phyloP scores from a whole-genome alignment of 495 filamentous ascomycete genomes.

The Aspergillus campestris region DNA sequence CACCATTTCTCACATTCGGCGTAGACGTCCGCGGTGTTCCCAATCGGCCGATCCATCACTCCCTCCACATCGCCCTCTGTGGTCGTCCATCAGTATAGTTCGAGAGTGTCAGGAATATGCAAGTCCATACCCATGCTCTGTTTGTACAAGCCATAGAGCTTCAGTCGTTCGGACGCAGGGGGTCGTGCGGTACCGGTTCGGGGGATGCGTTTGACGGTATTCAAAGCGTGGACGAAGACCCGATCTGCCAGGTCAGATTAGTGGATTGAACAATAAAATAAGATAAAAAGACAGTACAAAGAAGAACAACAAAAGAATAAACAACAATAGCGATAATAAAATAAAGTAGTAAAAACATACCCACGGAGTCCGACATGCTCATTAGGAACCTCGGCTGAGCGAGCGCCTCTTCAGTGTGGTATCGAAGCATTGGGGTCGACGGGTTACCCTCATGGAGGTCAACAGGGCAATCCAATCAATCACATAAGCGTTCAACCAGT shows the following conservation, averaged over 20 bases:
- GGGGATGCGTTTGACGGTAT: constrained; percentile 95
- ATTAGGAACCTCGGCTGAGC: constrained; percentile 5
- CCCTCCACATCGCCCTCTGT: constrained; percentile 87
- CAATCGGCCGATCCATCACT: constrained; percentile 75
- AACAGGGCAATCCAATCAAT: too few species aligned
- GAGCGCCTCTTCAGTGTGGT: constrained; percentile 16
- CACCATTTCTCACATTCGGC: constrained; percentile 58
- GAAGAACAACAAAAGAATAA: background rate
- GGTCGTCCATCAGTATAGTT: background rate
- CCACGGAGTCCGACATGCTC: constrained; percentile 51
- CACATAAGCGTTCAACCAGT: too few species aligned
- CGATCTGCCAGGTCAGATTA: constrained; percentile 55
- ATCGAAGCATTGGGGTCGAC: constrained; percentile 8
- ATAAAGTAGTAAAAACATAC: constrained; percentile 21
- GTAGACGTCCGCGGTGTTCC: constrained; percentile 42
- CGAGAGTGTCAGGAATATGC: background rate
- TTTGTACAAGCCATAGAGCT: constrained; percentile 96
- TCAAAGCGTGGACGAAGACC: constrained; percentile 97
- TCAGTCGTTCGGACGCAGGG: constrained; percentile 73
- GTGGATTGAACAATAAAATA: background rate
- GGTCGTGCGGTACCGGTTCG: constrained; percentile 85
- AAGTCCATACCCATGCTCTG: constrained; percentile 71
- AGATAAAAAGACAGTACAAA: background rate
- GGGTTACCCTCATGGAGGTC: constrained; percentile 8
- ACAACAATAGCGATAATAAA: background rate